Base-by-base conservation (phyloP, 1,284 basidiomycete species). In the Leccinum subrobustum region DNA sequence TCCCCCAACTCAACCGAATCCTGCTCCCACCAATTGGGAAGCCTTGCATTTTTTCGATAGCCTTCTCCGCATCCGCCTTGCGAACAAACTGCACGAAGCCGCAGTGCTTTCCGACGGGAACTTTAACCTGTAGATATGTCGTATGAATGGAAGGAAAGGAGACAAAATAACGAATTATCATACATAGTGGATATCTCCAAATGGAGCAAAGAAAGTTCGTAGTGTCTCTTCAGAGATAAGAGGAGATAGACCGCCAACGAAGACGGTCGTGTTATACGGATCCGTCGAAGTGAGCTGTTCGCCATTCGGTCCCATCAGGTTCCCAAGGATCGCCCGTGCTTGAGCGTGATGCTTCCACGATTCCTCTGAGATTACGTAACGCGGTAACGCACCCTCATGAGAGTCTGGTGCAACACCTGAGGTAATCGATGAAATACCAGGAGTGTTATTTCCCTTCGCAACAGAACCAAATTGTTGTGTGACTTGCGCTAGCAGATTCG, bases 41-140 rank as follows among this genome's bases (percentile, higher is more conserved):
- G 23, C 93, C 94, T 77, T 97, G 95, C 94, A 97, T 95, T 75
- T 92, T 92, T 75, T 95, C 91, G 66, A 98, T 97, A 3, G 95
- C 95, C 27, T 85, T 82, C 73, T 96, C 93, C 6, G 95, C 95
- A 75, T 97, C 95, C 11, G 85, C 86, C 76, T 97, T 96, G 65
- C 88, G 83, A 27, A 96, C 91, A 70, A 94, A 97, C 76, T 96
- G 95, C 29, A 98, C 95, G 68, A 98, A 98, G 0, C 95, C 95
- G 69, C 95, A 97, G 63, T 95, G 93, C 72, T 97, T 97, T 54
- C 93, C 94, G 27, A 93, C 90, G 3, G 95, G 95, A 6, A 97
- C 95, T 77, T 97, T 97, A 72, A 96, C 93, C 91, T 93, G 65
- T 33, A 65, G 11, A 60, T 11, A 57, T 35, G 3, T 39, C 56